Percentiles rank a stretch among this genome's conserved stretches.
Evolutionary conservation across 1,284 basidiomycete genomes (phyloP).

Genomic region (Ceratobasidium sp.): DNA sequence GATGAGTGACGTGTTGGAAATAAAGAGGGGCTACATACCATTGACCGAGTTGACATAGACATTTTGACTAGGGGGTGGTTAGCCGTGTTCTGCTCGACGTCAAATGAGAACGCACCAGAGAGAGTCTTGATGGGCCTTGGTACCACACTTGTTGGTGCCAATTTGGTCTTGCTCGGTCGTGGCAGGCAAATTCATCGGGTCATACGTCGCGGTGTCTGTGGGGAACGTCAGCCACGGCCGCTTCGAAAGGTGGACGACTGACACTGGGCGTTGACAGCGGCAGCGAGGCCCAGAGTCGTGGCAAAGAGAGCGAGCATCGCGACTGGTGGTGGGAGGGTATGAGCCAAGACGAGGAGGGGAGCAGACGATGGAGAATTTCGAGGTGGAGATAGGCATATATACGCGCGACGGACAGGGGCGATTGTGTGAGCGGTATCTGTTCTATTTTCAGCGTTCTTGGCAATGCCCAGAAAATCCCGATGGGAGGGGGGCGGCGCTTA

Average conservation of each 20-base stretch:
- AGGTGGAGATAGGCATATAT: background rate
- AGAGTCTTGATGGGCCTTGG: constrained; percentile 45
- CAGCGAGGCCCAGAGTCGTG: constrained; percentile 3
- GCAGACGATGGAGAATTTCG: background rate
- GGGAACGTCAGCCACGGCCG: background rate
- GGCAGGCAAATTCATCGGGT: constrained; percentile 36
- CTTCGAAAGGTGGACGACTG: background rate
- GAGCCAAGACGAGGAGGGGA: background rate
- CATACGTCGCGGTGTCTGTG: constrained; percentile 40
- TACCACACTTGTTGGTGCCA: constrained; percentile 47
- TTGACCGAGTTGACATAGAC: constrained; percentile 45
- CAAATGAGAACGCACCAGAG: constrained; percentile 45
- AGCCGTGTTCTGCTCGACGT: background rate
- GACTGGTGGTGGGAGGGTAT: background rate
- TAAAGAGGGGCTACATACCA: constrained; percentile 8
- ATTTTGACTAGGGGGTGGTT: constrained; percentile 42
- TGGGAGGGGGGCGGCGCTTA: too few relatives aligned
- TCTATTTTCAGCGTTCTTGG: background rate
- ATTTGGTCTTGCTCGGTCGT: constrained; percentile 40
- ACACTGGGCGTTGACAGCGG: constrained; percentile 11
- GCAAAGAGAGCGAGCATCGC: constrained; percentile 17
- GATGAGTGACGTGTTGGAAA: background rate
- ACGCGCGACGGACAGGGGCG: background rate
- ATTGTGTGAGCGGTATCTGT: background rate
- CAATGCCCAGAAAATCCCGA: too few relatives aligned